Evolutionary conservation across 352 stramenopile species (phyloP), one percentile per base, ranked within the genome.

Genomic region (Elongisporangium undulatum): DNA sequence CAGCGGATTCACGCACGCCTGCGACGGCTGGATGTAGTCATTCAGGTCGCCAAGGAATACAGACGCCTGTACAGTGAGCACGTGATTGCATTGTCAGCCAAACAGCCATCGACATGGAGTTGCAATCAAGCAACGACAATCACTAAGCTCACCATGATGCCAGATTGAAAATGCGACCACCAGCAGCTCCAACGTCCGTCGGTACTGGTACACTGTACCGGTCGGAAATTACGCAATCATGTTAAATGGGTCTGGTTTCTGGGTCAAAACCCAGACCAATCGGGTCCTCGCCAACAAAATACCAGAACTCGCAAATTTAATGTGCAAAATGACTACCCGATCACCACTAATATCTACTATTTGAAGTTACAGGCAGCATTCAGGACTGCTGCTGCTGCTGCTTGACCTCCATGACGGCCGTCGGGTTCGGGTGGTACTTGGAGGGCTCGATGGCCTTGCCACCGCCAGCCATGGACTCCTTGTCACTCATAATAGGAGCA

Each of bases 21-120:
- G 92, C 19, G 90, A 94, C 55, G 94, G 94, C 68, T 89, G 73
- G 63, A 98, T 98, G 71, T 97, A 98, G 80, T 98, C 94, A 65
- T 98, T 78, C 1, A 98, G 75, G 66, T 98, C 93, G 2, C 86
- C 89, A 2, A 98, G 75, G 55, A 98, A 96, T 24, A 98, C 94
- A 19, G 90, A 95, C n/a, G 86, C 86, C 86, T 91, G 49, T 15
- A 55, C 29, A 45, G 1, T 45, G 4, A 45, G 34, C 34, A 45
- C 13, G 13, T 17, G 34, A 45, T 45, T 45, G 34, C 9, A 45
- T 9, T 2, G 34, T 45, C 34, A 45, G 10, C 12, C 34, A 17
- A 45, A 45, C 10, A 17, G 9, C 34, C 34, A 17, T 4, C 16
- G 2, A 15, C 10, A 45, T 45, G 34, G 34, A 45, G 34, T 12